These are phyloP conservation scores for Rhodotorula sp. DNA, from an alignment of 1,284 basidiomycete species.

Conservation along the genomic window DNA sequence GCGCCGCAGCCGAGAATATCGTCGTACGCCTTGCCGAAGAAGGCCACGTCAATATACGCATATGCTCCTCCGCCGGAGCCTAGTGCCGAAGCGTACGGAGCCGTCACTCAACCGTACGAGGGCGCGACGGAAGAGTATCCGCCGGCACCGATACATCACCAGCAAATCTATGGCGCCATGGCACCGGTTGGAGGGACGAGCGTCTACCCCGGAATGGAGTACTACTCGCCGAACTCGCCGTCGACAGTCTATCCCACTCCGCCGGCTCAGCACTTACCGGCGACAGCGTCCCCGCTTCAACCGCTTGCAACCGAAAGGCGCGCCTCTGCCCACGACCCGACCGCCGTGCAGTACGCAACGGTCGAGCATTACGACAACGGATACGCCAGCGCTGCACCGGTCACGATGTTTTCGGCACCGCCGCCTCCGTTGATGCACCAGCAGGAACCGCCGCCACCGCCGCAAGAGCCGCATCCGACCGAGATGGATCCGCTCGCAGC, in stretches of 20 bases:
- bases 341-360: not conserved
- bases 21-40: no score
- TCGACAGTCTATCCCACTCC: not conserved
- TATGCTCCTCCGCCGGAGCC: no score
- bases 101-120: not conserved
- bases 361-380: no score
- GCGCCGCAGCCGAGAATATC: no score
- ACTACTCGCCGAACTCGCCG: not conserved
- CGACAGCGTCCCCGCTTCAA: not conserved
- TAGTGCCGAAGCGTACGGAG: no score
- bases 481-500: not conserved
- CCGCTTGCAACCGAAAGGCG: no score
- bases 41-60: no score
- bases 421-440: not conserved
- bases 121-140: not conserved
- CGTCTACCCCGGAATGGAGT: not conserved
- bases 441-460: not conserved
- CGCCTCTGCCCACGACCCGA: not conserved
- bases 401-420: not conserved
- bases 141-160: not conserved
- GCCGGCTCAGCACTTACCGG: not conserved
- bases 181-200: not conserved
- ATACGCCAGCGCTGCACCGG: no score
- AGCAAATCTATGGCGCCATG: constrained; percentile 12
- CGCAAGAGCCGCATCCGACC: constrained; percentile 1